Conservation (phyloP, 768 basidiomycete genomes). For the Lactarius indigo region DNA sequence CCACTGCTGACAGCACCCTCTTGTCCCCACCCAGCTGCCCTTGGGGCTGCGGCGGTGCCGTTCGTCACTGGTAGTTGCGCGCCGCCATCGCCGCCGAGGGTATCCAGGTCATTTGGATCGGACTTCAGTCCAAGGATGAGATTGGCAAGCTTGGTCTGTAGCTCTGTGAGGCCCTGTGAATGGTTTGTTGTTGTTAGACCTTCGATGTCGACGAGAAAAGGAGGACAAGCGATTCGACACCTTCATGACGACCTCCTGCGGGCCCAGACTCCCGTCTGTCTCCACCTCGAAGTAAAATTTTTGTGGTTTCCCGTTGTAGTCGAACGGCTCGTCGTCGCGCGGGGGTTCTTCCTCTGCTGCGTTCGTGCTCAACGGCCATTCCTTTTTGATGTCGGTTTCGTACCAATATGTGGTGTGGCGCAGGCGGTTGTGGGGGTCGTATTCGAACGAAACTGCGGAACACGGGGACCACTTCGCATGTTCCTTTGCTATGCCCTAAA, state of each 20-base stretch:
- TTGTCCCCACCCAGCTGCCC: constrained; percentile 19
- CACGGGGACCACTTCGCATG: constrained; percentile 99
- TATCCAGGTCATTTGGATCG: constrained; percentile 43
- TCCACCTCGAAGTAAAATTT: constrained; percentile 96
- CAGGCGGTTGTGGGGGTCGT: constrained; percentile 96
- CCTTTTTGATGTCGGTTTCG: constrained; percentile 72
- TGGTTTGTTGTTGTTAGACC: neutral
- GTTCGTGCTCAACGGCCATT: constrained; percentile 93
- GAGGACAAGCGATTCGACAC: constrained; percentile 35
- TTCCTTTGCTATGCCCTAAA: constrained; percentile 93
- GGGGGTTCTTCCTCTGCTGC: constrained; percentile 79
- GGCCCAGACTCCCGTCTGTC: constrained; percentile 84
- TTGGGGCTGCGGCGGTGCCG: constrained; percentile 15
- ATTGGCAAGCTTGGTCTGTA: constrained; percentile 78
- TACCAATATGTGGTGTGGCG: constrained; percentile 96
- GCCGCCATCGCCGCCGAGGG: constrained; percentile 38
- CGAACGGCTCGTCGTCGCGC: constrained; percentile 78
- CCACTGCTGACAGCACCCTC: constrained; percentile 2
- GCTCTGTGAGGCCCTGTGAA: constrained; percentile 65
- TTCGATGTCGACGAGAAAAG: neutral
- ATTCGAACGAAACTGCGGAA: constrained; percentile 93
- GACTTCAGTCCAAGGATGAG: constrained; percentile 69
- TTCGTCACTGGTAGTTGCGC: constrained; percentile 14
- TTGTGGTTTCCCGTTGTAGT: constrained; percentile 81
- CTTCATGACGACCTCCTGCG: constrained; percentile 88